phyloP scores from a whole-genome alignment of 2,329 filamentous ascomycete genomes.

The Botrytis tulipae region DNA sequence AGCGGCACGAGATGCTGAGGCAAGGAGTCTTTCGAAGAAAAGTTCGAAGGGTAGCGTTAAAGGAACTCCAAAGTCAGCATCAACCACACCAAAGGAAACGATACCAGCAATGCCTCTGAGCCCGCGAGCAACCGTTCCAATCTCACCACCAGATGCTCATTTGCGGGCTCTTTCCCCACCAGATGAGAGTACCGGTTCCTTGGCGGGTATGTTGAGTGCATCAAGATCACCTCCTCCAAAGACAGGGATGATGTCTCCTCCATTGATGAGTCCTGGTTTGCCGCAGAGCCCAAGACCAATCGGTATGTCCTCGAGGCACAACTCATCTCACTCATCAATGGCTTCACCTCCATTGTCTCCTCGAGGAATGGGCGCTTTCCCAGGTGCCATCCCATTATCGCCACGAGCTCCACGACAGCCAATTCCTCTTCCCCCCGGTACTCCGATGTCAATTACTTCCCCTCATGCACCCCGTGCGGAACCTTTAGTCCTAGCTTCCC shows the following conservation, averaged over 20 bases:
- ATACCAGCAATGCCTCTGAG: conserved; percentile 42
- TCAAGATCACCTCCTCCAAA: conserved; percentile 17
- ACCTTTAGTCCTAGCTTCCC: conserved; percentile 41
- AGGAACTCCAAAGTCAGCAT: conserved; percentile 38
- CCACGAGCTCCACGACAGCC: conserved; percentile 72
- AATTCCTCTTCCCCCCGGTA: conserved; percentile 69
- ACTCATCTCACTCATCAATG: conserved; percentile 44
- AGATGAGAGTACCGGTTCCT: conserved; percentile 46
- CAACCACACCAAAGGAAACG: conserved; percentile 44
- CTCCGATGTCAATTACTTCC: conserved; percentile 62
- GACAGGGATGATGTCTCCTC: conserved; percentile 40
- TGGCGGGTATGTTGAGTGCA: conserved; percentile 52
- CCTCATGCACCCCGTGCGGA: conserved; percentile 38
- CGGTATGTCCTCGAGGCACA: conserved; percentile 56
- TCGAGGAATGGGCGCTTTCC: conserved; percentile 46
- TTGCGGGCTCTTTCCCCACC: conserved; percentile 38
- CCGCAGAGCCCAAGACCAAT: conserved; percentile 59
- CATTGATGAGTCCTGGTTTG: conserved; percentile 58
- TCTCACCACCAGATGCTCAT: conserved; percentile 37
- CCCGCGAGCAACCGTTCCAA: conserved; percentile 39
- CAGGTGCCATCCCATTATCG: conserved; percentile 58
- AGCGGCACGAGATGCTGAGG: conserved; percentile 65
- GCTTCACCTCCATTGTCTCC: conserved; percentile 70
- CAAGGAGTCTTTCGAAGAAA: conserved; percentile 72
- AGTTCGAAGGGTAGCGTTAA: conserved; percentile 54